Base-by-base conservation (phyloP, 208 protist species). In the Crithidia fasciculata region DNA sequence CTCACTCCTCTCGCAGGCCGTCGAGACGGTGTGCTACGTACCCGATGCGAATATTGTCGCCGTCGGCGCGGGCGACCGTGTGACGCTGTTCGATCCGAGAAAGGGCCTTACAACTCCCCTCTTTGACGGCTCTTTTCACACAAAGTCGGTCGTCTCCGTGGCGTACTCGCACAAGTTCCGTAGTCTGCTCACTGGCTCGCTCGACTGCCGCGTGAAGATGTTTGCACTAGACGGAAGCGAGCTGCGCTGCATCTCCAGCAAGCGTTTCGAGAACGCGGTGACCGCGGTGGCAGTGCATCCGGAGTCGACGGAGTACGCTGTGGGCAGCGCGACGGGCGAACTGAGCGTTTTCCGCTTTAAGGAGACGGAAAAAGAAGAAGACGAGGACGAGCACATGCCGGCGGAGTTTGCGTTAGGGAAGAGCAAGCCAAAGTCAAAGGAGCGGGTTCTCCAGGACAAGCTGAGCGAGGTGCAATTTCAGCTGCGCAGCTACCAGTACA, bases 191-290 rank as follows among this genome's bases (percentile, higher is more conserved):
- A 89, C 88, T 8, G 89, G 82, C 8, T 85, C 88, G 8, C 80
- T 96, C 10, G 92, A 96, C 50, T 81, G 86, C 60, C 78, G 89
- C n/a, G 84, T 96, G 16, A 94, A 94, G 78, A 92, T 96, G 85
- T 88, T 90, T 66, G 69, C 81, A 0, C 40, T 95, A 15, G 75
- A 84, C 8, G 78, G 72, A 4, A 76, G 76, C 19, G 72, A 82
- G 65, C 60, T 94, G 52, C 74, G 81, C 19, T 86, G 81, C 61
- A 72, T 95, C 16, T 73, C 85, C 2, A 92, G 78, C 39, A 91
- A 85, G 74, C 88, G 85, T 54, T 89, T 93, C 67, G 78, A 83
- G 61, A 76, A 80, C 52, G 77, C 87, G 5, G 84, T 96, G 10
- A 82, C 86, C 9, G 63, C 86, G 13, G 63, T 95, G 28, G 84